Evolutionary conservation across 768 basidiomycete genomes (phyloP).

Genomic region (Trametes villosa): DNA sequence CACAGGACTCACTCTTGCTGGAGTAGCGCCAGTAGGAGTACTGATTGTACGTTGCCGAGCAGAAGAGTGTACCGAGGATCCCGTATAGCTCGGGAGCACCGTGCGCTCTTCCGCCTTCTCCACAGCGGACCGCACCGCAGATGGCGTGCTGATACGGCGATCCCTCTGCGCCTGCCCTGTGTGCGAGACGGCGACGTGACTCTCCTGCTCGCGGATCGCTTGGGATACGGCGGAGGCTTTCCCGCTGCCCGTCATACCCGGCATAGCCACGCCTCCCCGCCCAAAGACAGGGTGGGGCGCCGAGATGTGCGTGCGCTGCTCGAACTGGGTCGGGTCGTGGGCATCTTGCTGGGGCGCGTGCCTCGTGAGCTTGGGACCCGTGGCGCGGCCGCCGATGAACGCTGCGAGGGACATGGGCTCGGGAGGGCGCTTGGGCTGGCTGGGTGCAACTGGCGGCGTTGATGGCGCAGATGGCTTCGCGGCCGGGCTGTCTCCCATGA

Average conservation of each 20-base stretch:
- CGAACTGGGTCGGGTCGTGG: constrained; percentile 66
- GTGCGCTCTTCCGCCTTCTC: constrained; percentile 46
- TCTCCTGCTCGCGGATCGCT: constrained; percentile 19
- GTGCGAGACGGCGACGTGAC: background rate
- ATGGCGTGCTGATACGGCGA: constrained; percentile 42
- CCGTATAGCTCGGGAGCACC: constrained; percentile 37
- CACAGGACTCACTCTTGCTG: background rate
- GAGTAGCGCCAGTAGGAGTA: constrained; percentile 40
- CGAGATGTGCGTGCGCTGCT: constrained; percentile 53
- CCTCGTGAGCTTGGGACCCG: constrained; percentile 72
- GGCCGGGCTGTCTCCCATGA: constrained; percentile 39
- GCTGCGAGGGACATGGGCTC: constrained; percentile 74
- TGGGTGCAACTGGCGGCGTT: background rate
- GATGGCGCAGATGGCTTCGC: constrained; percentile 1
- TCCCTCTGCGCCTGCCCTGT: constrained; percentile 10
- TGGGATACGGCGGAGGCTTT: constrained; percentile 14
- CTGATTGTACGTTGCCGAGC: constrained; percentile 55
- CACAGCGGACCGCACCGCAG: constrained; percentile 38
- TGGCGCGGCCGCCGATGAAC: constrained; percentile 80
- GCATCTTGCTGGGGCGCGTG: constrained; percentile 75
- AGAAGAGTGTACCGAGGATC: constrained; percentile 12
- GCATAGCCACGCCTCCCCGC: constrained; percentile 74
- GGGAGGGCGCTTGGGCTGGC: constrained; percentile 22
- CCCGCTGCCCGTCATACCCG: constrained; percentile 55
- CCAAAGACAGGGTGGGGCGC: constrained; percentile 79